Evolutionary conservation across 768 basidiomycete species (phyloP), one percentile per base, ranked within the genome.

Genomic region (Tricholoma hemisulphureum): DNA sequence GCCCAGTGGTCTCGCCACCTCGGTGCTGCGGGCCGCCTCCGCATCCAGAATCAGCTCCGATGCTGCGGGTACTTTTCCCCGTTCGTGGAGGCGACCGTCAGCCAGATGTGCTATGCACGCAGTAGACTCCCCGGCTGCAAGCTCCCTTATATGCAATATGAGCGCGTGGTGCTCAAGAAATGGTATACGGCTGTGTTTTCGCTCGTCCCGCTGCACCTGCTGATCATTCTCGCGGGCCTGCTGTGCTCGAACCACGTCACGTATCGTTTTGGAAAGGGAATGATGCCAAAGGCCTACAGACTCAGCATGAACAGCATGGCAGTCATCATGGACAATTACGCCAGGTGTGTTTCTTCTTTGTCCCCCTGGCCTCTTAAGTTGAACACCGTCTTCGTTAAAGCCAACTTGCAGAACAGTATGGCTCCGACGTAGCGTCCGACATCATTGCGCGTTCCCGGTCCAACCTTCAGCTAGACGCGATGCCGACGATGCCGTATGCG

Each of bases 61-160:
- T 91, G 90, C 73, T 93, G 91, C 64, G 91, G 90, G 4, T 92
- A 89, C 71, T 92, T 83, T 70, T 84, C 80, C 50, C 90, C 91
- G 0, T 92, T 86, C 70, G 80, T 90, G 58, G 89, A 91, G 71
- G 91, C 90, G 2, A 89, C 90, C 18, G 77, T 88, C 56, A 84
- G 80, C 34, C 81, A 86, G 65, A 83, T 85, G 26, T 93, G 91
- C 68, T 92, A 89, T 69, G 74, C 91, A 21, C 81, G 90, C 51
- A 85, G 82, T 59, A 75, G 82, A 37, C 74, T 91, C 8, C 86
- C 86, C 0, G 91, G 91, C 0, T 93, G 91, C 77, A 92, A 92
- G 73, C 71, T 72, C 46, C 73, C 72, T 13, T 91, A 86, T 69
- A 67, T 88, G 49, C 67, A 74, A 0, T 86, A 87, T 61, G 80